Percentiles rank a stretch among this genome's conserved stretches.
These are phyloP conservation scores for Diaporthe citri DNA, from an alignment of 2,329 filamentous ascomycete species.

Conservation along the genomic window DNA sequence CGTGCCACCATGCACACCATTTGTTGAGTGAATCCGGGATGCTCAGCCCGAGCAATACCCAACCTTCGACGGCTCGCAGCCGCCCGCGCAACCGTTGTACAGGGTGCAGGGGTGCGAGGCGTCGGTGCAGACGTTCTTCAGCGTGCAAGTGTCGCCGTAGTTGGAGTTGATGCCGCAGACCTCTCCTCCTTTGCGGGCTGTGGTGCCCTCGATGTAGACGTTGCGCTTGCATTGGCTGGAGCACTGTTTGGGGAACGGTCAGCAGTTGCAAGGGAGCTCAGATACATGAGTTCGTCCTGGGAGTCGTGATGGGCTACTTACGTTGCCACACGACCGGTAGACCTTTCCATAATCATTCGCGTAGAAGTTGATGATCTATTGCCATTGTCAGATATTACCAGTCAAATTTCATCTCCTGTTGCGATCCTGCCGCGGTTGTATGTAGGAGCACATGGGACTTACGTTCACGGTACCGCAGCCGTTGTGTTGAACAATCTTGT, in stretches of 20 bases:
- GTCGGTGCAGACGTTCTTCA: constrained; percentile 32
- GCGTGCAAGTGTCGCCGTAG: constrained; percentile 46
- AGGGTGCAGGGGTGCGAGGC: constrained; percentile 30
- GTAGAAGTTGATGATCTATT: constrained; percentile 26
- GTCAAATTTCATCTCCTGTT: background rate
- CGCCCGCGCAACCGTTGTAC: constrained; percentile 36
- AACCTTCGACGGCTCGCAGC: constrained; percentile 30
- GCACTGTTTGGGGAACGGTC: background rate
- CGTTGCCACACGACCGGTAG: constrained; percentile 21
- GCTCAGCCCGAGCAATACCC: constrained; percentile 16
- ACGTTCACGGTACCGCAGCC: constrained; percentile 26
- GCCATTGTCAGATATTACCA: background rate
- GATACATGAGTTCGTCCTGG: background rate
- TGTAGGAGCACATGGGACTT: background rate
- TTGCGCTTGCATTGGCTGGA: constrained; percentile 54
- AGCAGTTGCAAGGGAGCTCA: background rate
- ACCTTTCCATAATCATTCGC: background rate
- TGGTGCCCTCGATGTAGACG: constrained; percentile 56
- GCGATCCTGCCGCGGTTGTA: background rate
- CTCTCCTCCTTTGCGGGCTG: constrained; percentile 45
- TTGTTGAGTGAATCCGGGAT: no score
- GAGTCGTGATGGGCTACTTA: background rate
- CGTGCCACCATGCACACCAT: background rate
- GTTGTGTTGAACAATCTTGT: constrained; percentile 9
- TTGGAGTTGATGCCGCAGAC: constrained; percentile 31